A percentile compares a stretch with the other conserved stretches of the same genome.
Conservation (phyloP, 495 filamentous ascomycete species). For the Evernia prunastri region DNA sequence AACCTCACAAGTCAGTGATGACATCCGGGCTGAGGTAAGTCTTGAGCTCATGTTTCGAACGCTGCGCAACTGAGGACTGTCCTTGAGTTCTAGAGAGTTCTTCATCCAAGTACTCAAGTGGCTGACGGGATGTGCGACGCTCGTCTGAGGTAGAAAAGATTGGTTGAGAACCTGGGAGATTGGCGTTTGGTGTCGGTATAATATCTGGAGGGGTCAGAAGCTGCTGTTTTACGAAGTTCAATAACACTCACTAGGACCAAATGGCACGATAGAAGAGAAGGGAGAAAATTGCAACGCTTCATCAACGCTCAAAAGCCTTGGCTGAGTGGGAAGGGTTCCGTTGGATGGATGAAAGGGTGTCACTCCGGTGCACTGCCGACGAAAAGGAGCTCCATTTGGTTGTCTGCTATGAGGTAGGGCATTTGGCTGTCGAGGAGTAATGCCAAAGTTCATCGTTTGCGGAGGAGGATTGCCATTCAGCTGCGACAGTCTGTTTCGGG, state of each 20-base stretch:
- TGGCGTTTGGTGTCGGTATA: conserved; percentile 60
- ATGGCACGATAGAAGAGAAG: conserved; percentile 81
- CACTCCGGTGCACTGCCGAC: not conserved
- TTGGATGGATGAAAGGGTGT: conserved; percentile 3
- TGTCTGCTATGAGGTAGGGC: not conserved
- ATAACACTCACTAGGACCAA: conserved; percentile 61
- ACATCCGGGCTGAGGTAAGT: conserved; percentile 60
- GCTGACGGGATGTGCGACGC: conserved; percentile 36
- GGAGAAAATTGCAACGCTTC: conserved; percentile 90
- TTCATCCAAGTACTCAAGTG: conserved; percentile 46
- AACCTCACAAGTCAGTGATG: conserved; percentile 65
- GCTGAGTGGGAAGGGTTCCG: not conserved
- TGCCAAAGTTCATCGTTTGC: not conserved
- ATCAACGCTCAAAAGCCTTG: conserved; percentile 55
- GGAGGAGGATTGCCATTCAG: conserved; percentile 5
- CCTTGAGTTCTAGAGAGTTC: conserved; percentile 33
- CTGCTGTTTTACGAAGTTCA: conserved; percentile 29
- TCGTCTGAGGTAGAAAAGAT: conserved; percentile 33
- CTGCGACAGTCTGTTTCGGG: not conserved
- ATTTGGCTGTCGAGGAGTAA: conserved; percentile 7
- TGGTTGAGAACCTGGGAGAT: conserved; percentile 44
- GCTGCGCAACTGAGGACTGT: conserved; percentile 28
- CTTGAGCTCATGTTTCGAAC: conserved; percentile 58
- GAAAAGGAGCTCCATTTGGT: conserved; percentile 2
- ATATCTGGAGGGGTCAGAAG: conserved; percentile 44